Evolutionary conservation across 1,284 basidiomycete genomes (phyloP).

Genomic region (Pseudozyma sp.): DNA sequence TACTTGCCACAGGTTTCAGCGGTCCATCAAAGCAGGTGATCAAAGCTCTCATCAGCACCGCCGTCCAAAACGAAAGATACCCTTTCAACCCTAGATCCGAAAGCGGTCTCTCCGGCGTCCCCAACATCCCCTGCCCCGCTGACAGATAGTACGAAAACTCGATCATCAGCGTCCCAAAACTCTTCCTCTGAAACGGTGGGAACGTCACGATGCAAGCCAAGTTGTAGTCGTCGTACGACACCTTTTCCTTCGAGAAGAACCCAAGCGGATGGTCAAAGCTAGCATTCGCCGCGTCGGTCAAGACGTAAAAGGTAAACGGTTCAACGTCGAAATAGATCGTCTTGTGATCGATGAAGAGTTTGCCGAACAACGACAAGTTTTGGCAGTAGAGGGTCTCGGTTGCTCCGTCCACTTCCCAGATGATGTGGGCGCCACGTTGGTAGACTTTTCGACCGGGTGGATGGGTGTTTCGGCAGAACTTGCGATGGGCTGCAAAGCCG

Average conservation of each 20-base stretch:
- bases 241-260: constrained; percentile 97
- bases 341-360: constrained; percentile 99
- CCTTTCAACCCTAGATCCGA: constrained; percentile 91
- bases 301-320: constrained; percentile 84
- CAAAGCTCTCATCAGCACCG: constrained; percentile 84
- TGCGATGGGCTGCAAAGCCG: constrained; percentile 70
- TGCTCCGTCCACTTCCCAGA: constrained; percentile 95
- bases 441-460: constrained; percentile 94
- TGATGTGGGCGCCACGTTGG: constrained; percentile 86
- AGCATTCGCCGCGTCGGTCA: constrained; percentile 81
- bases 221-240: constrained; percentile 96
- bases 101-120: constrained; percentile 93
- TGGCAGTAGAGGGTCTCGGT: constrained; percentile 89
- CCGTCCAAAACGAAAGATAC: constrained; percentile 92
- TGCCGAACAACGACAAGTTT: constrained; percentile 93
- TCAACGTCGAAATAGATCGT: constrained; percentile 89
- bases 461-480: constrained; percentile 77
- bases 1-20: not conserved
- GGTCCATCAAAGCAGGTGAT: constrained; percentile 71
- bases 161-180: constrained; percentile 94
- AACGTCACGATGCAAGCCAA: constrained; percentile 96
- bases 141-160: constrained; percentile 98
- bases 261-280: constrained; percentile 86
- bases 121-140: constrained; percentile 79
- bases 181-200: constrained; percentile 89